These are phyloP conservation scores for Malassezia slooffiae DNA, from an alignment of 1,284 basidiomycete species.

Conservation along the genomic window DNA sequence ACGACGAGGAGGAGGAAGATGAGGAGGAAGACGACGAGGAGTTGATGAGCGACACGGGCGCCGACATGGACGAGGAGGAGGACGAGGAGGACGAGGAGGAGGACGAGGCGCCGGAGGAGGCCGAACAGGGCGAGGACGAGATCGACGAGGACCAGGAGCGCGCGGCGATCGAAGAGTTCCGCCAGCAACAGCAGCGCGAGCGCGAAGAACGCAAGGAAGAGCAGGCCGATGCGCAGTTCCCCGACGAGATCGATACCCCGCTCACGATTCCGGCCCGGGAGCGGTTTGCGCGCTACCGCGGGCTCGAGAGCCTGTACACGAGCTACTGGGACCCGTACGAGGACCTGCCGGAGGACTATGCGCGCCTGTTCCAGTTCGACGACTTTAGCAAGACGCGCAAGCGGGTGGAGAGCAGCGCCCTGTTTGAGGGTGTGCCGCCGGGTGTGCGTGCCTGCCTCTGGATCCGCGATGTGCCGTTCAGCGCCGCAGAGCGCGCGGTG, in stretches of 20 bases:
- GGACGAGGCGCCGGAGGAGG: constrained; percentile 32
- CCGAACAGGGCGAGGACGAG: constrained; percentile 56
- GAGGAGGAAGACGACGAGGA: constrained; percentile 57
- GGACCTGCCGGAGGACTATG: constrained; percentile 86
- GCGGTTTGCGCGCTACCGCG: constrained; percentile 87
- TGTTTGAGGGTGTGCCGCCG: constrained; percentile 30
- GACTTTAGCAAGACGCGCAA: constrained; percentile 79
- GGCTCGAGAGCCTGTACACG: constrained; percentile 81
- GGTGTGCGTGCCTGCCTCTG: constrained; percentile 24
- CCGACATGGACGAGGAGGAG: constrained; percentile 61
- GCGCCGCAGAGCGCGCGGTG: constrained; percentile 28
- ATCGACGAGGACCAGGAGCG: constrained; percentile 50
- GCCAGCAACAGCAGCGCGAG: constrained; percentile 69
- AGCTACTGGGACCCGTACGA: constrained; percentile 96
- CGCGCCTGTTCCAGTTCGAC: constrained; percentile 91
- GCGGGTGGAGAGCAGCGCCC: constrained; percentile 52
- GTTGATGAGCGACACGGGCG: constrained; percentile 65
- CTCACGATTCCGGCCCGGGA: constrained; percentile 68
- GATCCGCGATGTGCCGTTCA: constrained; percentile 29
- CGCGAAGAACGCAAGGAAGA: constrained; percentile 62
- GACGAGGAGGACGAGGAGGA: constrained; percentile 51
- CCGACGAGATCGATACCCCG: constrained; percentile 96
- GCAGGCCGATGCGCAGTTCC: constrained; percentile 67
- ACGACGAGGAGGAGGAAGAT: constrained; percentile 29
- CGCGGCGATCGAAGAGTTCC: constrained; percentile 51